phyloP scores from a whole-genome alignment of 2,329 filamentous ascomycete species.

The Colletotrichum caudatum region DNA sequence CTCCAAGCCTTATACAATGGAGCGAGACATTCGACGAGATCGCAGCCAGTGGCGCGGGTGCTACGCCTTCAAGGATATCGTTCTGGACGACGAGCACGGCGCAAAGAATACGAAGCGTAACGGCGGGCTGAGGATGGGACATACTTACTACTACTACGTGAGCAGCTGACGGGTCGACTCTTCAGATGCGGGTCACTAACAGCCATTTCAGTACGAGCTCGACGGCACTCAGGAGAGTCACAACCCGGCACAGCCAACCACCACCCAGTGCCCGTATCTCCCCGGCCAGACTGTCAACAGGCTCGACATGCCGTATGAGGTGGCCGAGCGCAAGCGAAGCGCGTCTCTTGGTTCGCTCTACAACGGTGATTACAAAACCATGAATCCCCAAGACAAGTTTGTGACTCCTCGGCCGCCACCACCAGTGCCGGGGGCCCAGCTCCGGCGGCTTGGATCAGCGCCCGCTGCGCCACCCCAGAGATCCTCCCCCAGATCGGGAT shows the following conservation, averaged over 20 bases:
- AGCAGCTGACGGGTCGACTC: slow-evolving; percentile 51
- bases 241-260: slow-evolving; percentile 78
- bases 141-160: slow-evolving; percentile 96
- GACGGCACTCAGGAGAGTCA: slow-evolving; percentile 82
- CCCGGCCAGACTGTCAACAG: slow-evolving; percentile 91
- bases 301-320: slow-evolving; percentile 82
- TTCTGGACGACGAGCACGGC: slow-evolving; percentile 77
- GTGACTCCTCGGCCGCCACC: slow-evolving; percentile 69
- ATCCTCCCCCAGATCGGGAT: slow-evolving; percentile 53
- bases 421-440: slow-evolving; percentile 56
- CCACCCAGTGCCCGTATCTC: slow-evolving; percentile 84
- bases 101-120: slow-evolving; percentile 67
- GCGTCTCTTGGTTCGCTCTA: slow-evolving; percentile 73
- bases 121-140: slow-evolving; percentile 90
- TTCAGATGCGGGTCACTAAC: slow-evolving; percentile 17
- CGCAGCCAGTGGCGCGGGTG: slow-evolving; percentile 87
- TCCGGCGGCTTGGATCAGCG: slow-evolving; percentile 51
- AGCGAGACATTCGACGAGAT: slow-evolving; percentile 81
- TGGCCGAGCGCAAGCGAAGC: slow-evolving; percentile 69
- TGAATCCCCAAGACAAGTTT: slow-evolving; percentile 83
- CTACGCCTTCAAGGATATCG: slow-evolving; percentile 86
- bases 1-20: slow-evolving; percentile 80
- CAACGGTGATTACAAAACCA: slow-evolving; percentile 74
- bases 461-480: slow-evolving; percentile 47
- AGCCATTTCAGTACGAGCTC: slow-evolving; percentile 76